Percentiles rank a stretch among this genome's conserved stretches.
Evolutionary conservation across 1,139 yeast genomes (phyloP).

Genomic region (Candida tetrigidarum): DNA sequence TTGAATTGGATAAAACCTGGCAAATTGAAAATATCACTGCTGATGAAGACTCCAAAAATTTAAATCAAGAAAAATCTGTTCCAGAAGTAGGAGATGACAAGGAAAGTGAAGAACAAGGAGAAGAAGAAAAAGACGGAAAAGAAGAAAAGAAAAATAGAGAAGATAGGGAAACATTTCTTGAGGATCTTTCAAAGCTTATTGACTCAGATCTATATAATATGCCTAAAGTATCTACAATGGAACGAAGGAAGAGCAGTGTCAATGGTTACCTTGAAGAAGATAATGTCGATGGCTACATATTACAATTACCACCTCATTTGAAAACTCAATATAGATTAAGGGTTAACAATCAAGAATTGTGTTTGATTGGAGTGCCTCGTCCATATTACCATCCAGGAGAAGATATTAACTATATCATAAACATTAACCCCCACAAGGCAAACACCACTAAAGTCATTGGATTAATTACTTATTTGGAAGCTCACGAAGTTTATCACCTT

Average conservation of each 20-base stretch:
- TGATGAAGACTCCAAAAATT: conserved; percentile 1
- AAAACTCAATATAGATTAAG: conserved; percentile 44
- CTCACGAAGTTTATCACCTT: conserved; percentile 41
- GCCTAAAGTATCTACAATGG: conserved; percentile 37
- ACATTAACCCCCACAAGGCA: conserved; percentile 23
- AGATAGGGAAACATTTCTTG: conserved; percentile 27
- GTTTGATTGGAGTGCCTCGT: conserved; percentile 40
- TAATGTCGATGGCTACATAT: conserved; percentile 15
- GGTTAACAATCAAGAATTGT: conserved; percentile 37
- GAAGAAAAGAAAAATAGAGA: too few species aligned
- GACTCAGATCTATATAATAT: conserved; percentile 38
- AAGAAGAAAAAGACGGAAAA: too few species aligned
- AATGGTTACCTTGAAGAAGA: conserved; percentile 21
- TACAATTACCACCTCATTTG: conserved; percentile 34
- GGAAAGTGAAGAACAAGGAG: too few species aligned
- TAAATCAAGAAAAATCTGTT: background rate
- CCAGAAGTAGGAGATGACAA: too few species aligned
- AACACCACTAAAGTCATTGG: conserved; percentile 36
- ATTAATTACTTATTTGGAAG: conserved; percentile 39
- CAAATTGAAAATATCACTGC: conserved; percentile 15
- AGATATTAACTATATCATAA: conserved; percentile 44
- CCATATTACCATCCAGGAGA: conserved; percentile 56
- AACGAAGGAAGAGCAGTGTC: conserved; percentile 32
- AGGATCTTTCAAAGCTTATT: conserved; percentile 37
- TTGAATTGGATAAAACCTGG: conserved; percentile 39